Percentiles rank a stretch among this genome's conserved stretches.
Conservation (phyloP, 805 yeast genomes). For the Ogataea pignaliae region DNA sequence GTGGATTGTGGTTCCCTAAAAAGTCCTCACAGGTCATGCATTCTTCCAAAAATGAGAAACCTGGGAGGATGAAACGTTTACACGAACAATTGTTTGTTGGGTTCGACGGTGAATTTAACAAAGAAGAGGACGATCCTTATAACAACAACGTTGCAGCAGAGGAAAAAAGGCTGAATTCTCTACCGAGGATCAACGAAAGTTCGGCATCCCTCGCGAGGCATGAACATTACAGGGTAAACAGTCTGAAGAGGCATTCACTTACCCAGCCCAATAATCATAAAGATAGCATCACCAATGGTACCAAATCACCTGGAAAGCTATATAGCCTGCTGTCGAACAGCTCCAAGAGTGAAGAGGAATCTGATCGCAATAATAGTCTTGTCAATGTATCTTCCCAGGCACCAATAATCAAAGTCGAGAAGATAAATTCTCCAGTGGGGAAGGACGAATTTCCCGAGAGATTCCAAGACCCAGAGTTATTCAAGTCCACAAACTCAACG, state of each 20-base stretch:
- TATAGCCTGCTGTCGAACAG: not conserved
- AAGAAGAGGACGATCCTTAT: conserved; percentile 16
- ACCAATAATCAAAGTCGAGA: not conserved
- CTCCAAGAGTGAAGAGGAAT: conserved; percentile 1
- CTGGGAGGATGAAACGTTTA: conserved; percentile 11
- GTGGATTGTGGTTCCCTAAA: conserved; percentile 49
- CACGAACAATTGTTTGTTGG: conserved; percentile 26
- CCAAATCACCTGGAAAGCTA: conserved; percentile 5
- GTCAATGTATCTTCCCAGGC: not conserved
- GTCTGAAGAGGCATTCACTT: conserved; percentile 12
- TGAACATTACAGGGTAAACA: conserved; percentile 20
- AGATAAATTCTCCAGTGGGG: not conserved
- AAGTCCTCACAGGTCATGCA: conserved; percentile 1
- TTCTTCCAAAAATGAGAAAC: conserved; percentile 3
- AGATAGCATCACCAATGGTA: not conserved
- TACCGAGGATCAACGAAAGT: conserved; percentile 21
- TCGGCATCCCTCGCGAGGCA: conserved; percentile 24
- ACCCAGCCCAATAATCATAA: not conserved
- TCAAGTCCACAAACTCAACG: conserved; percentile 3
- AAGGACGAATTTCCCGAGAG: not conserved
- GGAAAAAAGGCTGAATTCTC: conserved; percentile 15
- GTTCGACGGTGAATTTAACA: conserved; percentile 23
- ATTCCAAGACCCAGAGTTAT: not conserved
- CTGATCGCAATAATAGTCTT: not conserved
- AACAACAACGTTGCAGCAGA: conserved; percentile 2